phyloP scores from a whole-genome alignment of 495 filamentous ascomycete species.

The Penicillium chermesinum region DNA sequence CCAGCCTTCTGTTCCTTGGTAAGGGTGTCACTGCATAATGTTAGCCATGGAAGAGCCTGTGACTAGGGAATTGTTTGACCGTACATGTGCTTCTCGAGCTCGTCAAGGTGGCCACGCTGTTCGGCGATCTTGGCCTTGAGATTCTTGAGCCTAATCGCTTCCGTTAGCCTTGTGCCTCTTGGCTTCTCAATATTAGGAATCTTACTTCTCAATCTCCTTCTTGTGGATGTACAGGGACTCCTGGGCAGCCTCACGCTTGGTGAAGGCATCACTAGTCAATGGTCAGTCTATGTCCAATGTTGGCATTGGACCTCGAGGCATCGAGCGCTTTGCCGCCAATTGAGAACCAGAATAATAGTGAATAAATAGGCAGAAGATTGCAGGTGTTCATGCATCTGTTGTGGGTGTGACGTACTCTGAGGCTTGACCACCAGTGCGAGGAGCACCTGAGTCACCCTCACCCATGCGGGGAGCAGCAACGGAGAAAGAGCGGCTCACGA shows the following conservation, averaged over 20 bases:
- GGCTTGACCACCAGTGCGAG: constrained; percentile 37
- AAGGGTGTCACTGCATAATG: constrained; percentile 13
- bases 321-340: no score
- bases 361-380: neutral
- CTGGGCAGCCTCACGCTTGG: constrained; percentile 78
- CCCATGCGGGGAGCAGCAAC: constrained; percentile 56
- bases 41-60: neutral
- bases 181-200: constrained; percentile 3
- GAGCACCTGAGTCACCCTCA: constrained; percentile 65
- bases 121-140: constrained; percentile 73
- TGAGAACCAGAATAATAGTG: no score
- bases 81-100: constrained; percentile 81
- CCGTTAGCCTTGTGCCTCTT: neutral
- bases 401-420: constrained; percentile 26
- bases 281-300: constrained; percentile 12
- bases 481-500: constrained; percentile 57
- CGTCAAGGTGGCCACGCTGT: constrained; percentile 75
- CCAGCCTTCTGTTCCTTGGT: constrained; percentile 16
- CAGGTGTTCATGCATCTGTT: constrained; percentile 3
- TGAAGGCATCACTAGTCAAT: constrained; percentile 72
- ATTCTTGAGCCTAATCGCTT: constrained; percentile 41
- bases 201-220: constrained; percentile 79
- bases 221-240: constrained; percentile 79
- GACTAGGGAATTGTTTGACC: neutral
- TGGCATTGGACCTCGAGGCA: constrained; percentile 10